phyloP scores from a whole-genome alignment of 2,329 filamentous ascomycete species.

The Phaeoacremonium minimum region DNA sequence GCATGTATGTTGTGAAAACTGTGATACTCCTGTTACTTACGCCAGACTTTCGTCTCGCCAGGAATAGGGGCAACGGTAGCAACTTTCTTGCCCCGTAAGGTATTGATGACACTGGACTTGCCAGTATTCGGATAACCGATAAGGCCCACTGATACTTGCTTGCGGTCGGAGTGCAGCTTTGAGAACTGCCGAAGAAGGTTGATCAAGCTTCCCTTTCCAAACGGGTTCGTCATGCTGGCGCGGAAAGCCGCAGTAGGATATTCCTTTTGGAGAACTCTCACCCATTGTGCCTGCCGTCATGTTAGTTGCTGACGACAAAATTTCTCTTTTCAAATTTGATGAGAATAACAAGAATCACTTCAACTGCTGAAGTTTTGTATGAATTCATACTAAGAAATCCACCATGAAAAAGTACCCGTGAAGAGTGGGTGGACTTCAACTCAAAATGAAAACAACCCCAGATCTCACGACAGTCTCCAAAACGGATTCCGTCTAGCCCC shows the following conservation, averaged over 20 bases:
- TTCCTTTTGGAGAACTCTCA: constrained; percentile 80
- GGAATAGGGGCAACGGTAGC: constrained; percentile 92
- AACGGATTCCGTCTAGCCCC: constrained; percentile 74
- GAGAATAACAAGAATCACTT: constrained; percentile 20
- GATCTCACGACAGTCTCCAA: constrained; percentile 78
- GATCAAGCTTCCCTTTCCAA: constrained; percentile 93
- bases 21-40: no score
- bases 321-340: constrained; percentile 16
- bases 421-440: constrained; percentile 83
- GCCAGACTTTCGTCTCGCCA: constrained; percentile 97
- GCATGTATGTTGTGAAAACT: no score
- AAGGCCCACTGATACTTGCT: constrained; percentile 90
- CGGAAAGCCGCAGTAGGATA: constrained; percentile 94
- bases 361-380: constrained; percentile 64
- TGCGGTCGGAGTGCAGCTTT: constrained; percentile 80
- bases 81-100: constrained; percentile 88
- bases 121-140: constrained; percentile 87
- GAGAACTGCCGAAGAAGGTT: constrained; percentile 91
- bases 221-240: constrained; percentile 90
- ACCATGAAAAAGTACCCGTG: constrained; percentile 58
- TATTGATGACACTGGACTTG: constrained; percentile 97
- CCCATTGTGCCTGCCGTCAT: constrained; percentile 77
- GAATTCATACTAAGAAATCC: constrained; percentile 99
- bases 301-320: no score
- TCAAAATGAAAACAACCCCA: constrained; percentile 84